Percentiles rank a stretch among this genome's conserved stretches.
Evolutionary conservation across 345 rosid species (phyloP).

Genomic region (Lagerstroemia speciosa): DNA sequence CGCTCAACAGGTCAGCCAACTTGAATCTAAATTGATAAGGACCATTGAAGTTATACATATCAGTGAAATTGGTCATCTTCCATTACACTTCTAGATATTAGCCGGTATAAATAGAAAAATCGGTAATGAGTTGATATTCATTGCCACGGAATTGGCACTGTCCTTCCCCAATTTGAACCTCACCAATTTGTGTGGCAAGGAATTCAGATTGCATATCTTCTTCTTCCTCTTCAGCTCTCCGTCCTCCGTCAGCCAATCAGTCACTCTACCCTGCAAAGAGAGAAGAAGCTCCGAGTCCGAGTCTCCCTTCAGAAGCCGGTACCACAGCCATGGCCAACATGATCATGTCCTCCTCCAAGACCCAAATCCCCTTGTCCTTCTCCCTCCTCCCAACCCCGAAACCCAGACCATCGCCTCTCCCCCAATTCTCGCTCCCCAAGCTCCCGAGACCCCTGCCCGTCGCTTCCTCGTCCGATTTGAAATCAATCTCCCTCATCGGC

Average conservation of each 20-base stretch:
- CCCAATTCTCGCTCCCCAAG: slow-evolving; percentile 19
- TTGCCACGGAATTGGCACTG: no score
- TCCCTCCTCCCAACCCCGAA: slow-evolving; percentile 18
- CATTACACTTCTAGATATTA: no score
- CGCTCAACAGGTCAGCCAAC: no score
- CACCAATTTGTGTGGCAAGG: slow-evolving; percentile 59
- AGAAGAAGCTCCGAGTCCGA: background rate
- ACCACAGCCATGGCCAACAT: slow-evolving; percentile 55
- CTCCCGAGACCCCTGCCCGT: slow-evolving; percentile 28
- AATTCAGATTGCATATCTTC: slow-evolving; percentile 10
- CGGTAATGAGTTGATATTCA: no score
- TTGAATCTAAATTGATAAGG: no score
- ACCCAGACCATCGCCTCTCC: slow-evolving; percentile 25
- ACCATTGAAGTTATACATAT: no score
- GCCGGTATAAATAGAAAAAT: no score
- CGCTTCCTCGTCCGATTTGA: slow-evolving; percentile 30
- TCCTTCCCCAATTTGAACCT: background rate
- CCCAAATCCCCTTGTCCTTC: slow-evolving; percentile 20
- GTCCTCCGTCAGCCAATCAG: background rate
- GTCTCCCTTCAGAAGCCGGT: background rate
- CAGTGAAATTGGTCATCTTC: no score
- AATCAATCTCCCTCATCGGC: slow-evolving; percentile 56
- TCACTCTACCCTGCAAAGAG: background rate
- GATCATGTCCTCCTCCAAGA: slow-evolving; percentile 68
- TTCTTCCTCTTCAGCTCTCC: background rate